Evolutionary conservation across 169 alveolate species (phyloP).

Genomic region (Plasmodium knowlesi): DNA sequence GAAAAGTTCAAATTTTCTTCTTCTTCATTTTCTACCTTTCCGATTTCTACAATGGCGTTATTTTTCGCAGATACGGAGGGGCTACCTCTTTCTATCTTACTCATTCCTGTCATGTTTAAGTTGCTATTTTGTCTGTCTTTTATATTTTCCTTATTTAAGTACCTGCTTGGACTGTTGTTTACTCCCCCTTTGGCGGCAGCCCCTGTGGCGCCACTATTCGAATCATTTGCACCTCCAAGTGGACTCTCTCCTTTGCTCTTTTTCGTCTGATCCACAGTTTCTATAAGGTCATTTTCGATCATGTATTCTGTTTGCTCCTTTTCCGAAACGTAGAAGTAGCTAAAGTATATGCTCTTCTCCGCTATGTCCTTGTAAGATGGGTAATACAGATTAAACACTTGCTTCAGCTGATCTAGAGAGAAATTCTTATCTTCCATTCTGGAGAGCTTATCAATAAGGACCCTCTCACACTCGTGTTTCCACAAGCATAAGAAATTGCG

Average conservation of each 20-base stretch:
- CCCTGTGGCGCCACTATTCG: not conserved
- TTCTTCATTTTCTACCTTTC: not conserved
- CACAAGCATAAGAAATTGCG: constrained; percentile 94
- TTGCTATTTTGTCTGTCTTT: not conserved
- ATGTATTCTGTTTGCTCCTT: constrained; percentile 55
- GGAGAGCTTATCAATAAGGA: constrained; percentile 95
- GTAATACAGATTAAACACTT: constrained; percentile 49
- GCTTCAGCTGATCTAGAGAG: constrained; percentile 70
- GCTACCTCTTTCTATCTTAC: not conserved
- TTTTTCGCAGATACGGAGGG: not conserved
- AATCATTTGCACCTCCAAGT: not conserved
- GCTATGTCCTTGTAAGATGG: constrained; percentile 37
- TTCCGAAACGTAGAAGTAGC: constrained; percentile 75
- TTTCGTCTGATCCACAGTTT: constrained; percentile 22
- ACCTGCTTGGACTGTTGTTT: not conserved
- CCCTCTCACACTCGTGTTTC: constrained; percentile 97
- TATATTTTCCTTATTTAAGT: not conserved
- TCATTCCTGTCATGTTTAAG: not conserved
- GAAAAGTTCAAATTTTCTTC: constrained; percentile 41
- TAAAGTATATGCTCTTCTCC: constrained; percentile 62
- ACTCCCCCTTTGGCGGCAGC: not conserved
- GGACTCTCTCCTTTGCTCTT: not conserved
- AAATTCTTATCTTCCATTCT: constrained; percentile 90
- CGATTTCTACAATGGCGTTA: not conserved
- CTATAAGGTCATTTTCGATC: constrained; percentile 72